Base-by-base conservation (phyloP, 345 rosid genomes). In the Kandelia obovata region DNA sequence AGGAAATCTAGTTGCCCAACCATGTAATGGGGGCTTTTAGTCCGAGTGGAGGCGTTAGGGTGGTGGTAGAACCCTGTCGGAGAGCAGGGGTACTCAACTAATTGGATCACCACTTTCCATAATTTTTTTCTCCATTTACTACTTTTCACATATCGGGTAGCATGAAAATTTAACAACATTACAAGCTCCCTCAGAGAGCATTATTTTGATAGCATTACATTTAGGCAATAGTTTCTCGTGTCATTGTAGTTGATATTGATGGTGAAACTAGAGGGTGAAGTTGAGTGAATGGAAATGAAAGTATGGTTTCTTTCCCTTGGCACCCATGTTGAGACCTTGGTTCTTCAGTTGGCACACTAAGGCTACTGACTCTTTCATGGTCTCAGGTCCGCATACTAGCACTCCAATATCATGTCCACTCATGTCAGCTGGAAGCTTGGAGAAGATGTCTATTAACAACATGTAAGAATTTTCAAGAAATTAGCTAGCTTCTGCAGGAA, bases 361-460 rank as follows among this genome's bases (percentile, higher is more conserved):
- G 72, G 92, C 96, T n/a, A 90, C 87, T 11, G 80, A 75, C 57
- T 84, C 86, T 75, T 87, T 84, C 92, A 92, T 81, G 9, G 80
- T 60, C 77, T 83, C 90, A 11, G 95, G 98, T 78, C 96, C 96
- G 55, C 96, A 90, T 43, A 92, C 98, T 66, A 92, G 65, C 15
- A 90, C 91, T 79, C 92, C 95, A 3, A 81, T 61, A 56, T 83
- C 77, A 17, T 82, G 76, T 61, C 76, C 92, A 39, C 79, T 80
- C 23, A 70, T 62, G 74, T 81, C 88, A 67, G 60, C 73, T 62
- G 62, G 62, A 65, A 88, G 86, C 79, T 78, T 77, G 53, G 71
- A 75, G 55, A 90, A 81, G 34, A 86, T 52, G 57, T 92, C 96
- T 92, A 80, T 58, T 56, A 39, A 53, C 17, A 27, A 70, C 1